These are phyloP conservation scores for Syzygium grande DNA, from an alignment of 345 rosid species.

Conservation along the genomic window DNA sequence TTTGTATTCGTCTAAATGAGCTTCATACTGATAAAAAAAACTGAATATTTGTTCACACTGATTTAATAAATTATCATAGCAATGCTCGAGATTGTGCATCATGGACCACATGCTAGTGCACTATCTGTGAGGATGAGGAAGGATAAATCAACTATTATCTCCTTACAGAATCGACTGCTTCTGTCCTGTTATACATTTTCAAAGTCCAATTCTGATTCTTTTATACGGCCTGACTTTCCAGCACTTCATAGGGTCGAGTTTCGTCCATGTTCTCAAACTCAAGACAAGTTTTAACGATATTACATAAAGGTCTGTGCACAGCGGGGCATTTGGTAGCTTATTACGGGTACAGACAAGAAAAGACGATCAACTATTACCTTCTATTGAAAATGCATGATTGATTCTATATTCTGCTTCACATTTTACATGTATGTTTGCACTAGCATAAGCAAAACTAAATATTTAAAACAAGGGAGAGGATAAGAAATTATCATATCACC, in stretches of 20 bases:
- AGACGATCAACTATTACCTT: background rate
- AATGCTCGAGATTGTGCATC: background rate
- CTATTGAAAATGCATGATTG: too few relatives aligned
- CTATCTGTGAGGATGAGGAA: background rate
- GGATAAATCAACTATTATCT: background rate
- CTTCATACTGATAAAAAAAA: background rate
- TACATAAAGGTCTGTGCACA: background rate
- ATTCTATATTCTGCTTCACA: background rate
- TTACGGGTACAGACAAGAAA: background rate
- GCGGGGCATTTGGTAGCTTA: background rate
- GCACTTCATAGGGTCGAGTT: rapidly evolving
- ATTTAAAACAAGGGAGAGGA: background rate
- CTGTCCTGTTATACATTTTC: too few relatives aligned
- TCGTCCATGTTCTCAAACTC: background rate
- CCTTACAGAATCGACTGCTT: too few relatives aligned
- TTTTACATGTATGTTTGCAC: background rate
- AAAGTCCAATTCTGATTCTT: too few relatives aligned
- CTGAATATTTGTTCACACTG: background rate
- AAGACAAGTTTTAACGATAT: background rate
- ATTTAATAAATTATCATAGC: background rate
- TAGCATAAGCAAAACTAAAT: background rate
- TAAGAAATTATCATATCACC: background rate
- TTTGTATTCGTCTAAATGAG: background rate
- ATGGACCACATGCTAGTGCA: background rate
- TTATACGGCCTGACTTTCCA: too few relatives aligned